phyloP scores from a whole-genome alignment of 1,284 basidiomycete species.

The Naganishia albida region DNA sequence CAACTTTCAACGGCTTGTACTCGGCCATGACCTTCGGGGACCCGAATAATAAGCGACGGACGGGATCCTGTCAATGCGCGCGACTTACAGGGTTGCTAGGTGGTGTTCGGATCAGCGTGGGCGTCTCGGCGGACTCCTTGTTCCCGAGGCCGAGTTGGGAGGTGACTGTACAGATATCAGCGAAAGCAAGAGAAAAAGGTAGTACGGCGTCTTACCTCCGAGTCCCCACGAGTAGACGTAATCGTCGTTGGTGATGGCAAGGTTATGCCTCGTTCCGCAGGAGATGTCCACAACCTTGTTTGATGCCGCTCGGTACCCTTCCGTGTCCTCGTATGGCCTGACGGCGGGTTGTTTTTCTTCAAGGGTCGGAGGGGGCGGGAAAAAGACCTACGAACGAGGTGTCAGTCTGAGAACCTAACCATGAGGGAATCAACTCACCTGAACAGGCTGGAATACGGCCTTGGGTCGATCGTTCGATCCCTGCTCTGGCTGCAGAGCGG shows the following conservation, averaged over 20 bases:
- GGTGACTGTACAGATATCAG: constrained; percentile 39
- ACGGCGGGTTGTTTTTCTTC: constrained; percentile 55
- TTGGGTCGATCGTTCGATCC: constrained; percentile 49
- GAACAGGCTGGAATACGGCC: constrained; percentile 59
- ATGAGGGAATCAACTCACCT: constrained; percentile 41
- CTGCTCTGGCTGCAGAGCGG: constrained; percentile 47
- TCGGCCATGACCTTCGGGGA: constrained; percentile 21
- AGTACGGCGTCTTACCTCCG: constrained; percentile 58
- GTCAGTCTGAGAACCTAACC: neutral
- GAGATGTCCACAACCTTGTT: constrained; percentile 57
- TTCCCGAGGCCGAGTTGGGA: constrained; percentile 58
- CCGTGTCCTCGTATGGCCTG: constrained; percentile 52
- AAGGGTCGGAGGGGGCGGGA: constrained; percentile 60
- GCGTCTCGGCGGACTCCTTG: constrained; percentile 58
- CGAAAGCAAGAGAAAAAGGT: neutral
- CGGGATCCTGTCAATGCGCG: neutral
- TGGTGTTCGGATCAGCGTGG: constrained; percentile 66
- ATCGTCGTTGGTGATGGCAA: constrained; percentile 75
- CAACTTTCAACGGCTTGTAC: constrained; percentile 27
- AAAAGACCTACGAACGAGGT: constrained; percentile 57
- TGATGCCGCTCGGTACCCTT: constrained; percentile 67
- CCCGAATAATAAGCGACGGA: neutral
- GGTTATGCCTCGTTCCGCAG: constrained; percentile 76
- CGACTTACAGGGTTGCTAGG: constrained; percentile 59
- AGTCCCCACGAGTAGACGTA: constrained; percentile 85